Evolutionary conservation across 169 alveolate genomes (phyloP), one percentile per base, ranked within the genome.

Genomic region (Cryptosporidium muris): DNA sequence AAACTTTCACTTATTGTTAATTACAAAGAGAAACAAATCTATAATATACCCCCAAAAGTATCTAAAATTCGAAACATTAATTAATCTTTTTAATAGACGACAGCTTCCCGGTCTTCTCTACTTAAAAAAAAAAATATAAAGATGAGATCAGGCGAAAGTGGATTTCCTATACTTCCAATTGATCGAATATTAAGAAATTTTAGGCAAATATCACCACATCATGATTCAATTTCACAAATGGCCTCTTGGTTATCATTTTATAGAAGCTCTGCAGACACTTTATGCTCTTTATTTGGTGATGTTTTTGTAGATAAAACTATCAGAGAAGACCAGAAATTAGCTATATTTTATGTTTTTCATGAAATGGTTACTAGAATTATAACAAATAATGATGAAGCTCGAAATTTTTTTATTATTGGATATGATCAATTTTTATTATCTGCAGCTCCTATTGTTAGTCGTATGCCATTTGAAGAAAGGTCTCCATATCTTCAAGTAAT

Each of bases 181-280:
- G 85, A 74, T 3, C 38, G 85, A 48, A 74, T 74, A 58, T 14
- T 74, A 12, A 74, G 63, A 58, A 74, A 74, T 14, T 74, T 74
- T 49, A 74, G 52, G 38, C 85, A 74, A 64, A 47, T 74, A 12
- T 74, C 85, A 2, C 85, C 54, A n/a, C 68, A 74, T 25, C 54
- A 74, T 54, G 85, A 74, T 54, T 74, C 85, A 60, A 74, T 74
- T 58, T 58, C 85, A 25, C 85, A 74, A 60, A 74, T 74, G 85
- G 85, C 85, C 34, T 74, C 85, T 45, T 74, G 85, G 85, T 52
- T 74, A 43, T 74, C 85, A 38, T 74, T 74, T 58, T 74, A 74
- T 49, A 74, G 85, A 11, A 74, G 85, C 34, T 74, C 85, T 2
- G 85, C 74, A 8, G 85, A 74, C 7, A 63, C 45, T 2, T 43